Conservation (phyloP, 805 yeast species). For the Myxozyma kluyveri region DNA sequence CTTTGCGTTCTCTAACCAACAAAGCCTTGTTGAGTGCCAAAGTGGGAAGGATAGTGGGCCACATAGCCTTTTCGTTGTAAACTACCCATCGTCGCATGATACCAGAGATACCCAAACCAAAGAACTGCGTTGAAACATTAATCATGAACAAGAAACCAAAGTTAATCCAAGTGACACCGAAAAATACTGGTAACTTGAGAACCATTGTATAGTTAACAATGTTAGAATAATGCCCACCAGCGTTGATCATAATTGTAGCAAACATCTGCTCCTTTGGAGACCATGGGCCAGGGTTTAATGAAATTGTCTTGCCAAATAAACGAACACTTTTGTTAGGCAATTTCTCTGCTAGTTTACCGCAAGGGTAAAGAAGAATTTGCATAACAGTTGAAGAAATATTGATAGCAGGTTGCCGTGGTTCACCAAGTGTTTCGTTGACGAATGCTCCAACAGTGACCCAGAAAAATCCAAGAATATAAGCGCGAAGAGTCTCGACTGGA, state of each 20-base stretch:
- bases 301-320: conserved; percentile 39
- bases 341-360: conserved; percentile 44
- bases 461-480: conserved; percentile 50
- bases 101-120: conserved; percentile 57
- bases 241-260: conserved; percentile 43
- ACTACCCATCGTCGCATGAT: conserved; percentile 45
- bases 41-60: conserved; percentile 54
- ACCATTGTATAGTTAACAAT: conserved; percentile 47
- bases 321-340: conserved; percentile 18
- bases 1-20: conserved; percentile 18
- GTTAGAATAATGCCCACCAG: conserved; percentile 27
- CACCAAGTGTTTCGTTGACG: conserved; percentile 58
- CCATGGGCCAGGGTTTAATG: conserved; percentile 62
- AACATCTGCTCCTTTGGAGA: conserved; percentile 60
- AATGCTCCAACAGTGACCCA: conserved; percentile 57
- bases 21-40: conserved; percentile 11
- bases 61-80: conserved; percentile 59
- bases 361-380: conserved; percentile 62
- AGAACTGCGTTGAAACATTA: conserved; percentile 54
- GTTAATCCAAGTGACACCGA: conserved; percentile 34
- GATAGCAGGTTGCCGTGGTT: conserved; percentile 55
- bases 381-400: conserved; percentile 59
- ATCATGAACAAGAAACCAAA: conserved; percentile 55
- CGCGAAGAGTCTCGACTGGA: conserved; percentile 51
- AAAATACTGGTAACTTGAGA: conserved; percentile 31